Evolutionary conservation across 2,329 filamentous ascomycete species (phyloP), one percentile per base, ranked within the genome.

Genomic region (Aspergillus fumigatiaffinis): DNA sequence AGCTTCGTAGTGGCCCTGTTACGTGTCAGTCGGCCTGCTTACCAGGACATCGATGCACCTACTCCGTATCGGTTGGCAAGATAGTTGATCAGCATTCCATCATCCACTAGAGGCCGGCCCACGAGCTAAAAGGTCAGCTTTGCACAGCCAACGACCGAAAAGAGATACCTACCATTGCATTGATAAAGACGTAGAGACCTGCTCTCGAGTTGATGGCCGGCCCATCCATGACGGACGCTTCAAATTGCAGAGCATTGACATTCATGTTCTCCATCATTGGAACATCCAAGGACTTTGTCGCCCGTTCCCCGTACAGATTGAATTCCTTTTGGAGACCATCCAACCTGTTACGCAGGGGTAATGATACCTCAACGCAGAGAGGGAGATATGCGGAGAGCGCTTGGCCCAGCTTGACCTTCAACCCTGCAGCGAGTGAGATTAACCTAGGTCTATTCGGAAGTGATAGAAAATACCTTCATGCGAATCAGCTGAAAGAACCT

Each of bases 1-100:
- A 12, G 84, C 82, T 72, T 93, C 89, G 46, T 89, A 82, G 66
- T 96, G 89, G 42, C 88, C 89, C 83, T 92, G 54, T 4, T 5
- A 1, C 17, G 7, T 32, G 57, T 66, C 21, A 60, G 58, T 49
- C 25, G 49, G 32, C 42, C 6, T 4, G 14, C 14, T 21, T 26
- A 3, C 50, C 21, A 29, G 26, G n/a, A 3, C 9, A 49, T 38
- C 20, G n/a, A 2, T 41, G 28, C 6, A 64, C 77, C 62, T 77
- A 90, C 88, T 74, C 89, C 88, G 69, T 96, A 97, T 71, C 92
- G 84, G 63, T 92, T 91, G 66, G 91, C 87, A 46, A 97, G 76
- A 73, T 92, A 94, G 51, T 84, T 89, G 63, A 94, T 86, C 10
- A 97, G 80, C 26, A 84, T 83, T 53, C 81, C 80, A 66, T 97